phyloP scores from a whole-genome alignment of 1,139 yeast species.

The Arxiozyma bovina region DNA sequence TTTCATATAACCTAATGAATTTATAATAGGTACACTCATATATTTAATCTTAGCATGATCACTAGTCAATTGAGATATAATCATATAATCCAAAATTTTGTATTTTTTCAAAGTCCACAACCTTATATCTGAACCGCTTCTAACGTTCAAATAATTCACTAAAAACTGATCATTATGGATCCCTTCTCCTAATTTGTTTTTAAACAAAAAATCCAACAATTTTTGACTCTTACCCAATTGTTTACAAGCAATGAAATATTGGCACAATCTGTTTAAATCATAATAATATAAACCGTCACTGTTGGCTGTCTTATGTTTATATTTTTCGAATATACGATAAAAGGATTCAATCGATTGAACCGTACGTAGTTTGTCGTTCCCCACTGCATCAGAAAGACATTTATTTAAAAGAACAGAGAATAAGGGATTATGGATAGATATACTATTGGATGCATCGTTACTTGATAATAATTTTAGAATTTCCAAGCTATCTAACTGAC shows the following conservation, averaged over 20 bases:
- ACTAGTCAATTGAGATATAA: conserved; percentile 12
- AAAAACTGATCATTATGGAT: conserved; percentile 1
- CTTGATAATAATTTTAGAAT: neutral
- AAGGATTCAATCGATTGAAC: neutral
- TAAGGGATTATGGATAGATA: neutral
- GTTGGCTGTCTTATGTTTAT: neutral
- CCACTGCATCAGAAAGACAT: neutral
- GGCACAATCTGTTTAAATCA: conserved; percentile 22
- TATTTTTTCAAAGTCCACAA: conserved; percentile 16
- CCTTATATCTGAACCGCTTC: conserved; percentile 21
- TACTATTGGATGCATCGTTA: neutral
- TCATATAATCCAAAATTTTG: conserved; percentile 13
- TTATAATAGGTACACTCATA: conserved; percentile 17
- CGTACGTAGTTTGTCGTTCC: neutral
- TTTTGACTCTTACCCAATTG: conserved; percentile 23
- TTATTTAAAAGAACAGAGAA: neutral
- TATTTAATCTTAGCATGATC: conserved; percentile 3
- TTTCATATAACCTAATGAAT: conserved; percentile 20
- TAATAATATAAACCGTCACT: neutral
- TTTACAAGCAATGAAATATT: conserved; percentile 16
- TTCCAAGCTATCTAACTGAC: neutral
- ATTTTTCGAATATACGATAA: neutral
- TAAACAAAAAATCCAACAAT: conserved; percentile 16
- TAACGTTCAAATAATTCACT: conserved; percentile 16
- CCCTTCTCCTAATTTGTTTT: conserved; percentile 3